Evolutionary conservation across 176 grass and related monocot species (phyloP), one percentile per base, ranked within the genome.

Genomic region (Rhynchospora breviuscula): DNA sequence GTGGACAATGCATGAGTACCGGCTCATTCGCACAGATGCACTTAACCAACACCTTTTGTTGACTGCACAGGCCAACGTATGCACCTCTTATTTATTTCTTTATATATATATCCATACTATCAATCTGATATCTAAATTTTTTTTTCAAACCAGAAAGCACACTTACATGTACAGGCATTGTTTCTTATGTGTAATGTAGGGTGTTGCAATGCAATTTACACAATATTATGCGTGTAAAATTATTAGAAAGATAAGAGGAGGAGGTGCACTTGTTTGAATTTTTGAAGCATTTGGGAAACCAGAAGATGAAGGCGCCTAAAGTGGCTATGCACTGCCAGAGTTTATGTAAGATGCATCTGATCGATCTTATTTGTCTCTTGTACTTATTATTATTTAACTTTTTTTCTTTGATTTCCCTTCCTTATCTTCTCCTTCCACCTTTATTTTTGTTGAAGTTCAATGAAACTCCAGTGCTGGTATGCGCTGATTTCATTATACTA

Each of bases 141-240:
- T 67, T 63, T 67, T 40, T 67, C 2, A 40, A 67, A 67, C 2
- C 4, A 31, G 17, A 40, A 67, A 43, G 4, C 12, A 67, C 33
- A 68, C 13, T 68, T 44, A 43, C 15, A 40, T 67, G 6, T 4
- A 67, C 5, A 40, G 17, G 11, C 29, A 43, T 18, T 1, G 12
- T 68, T 68, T 15, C 26, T 40, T 68, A 17, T 43, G 43, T 68
- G 13, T 43, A 40, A 40, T 8, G 4, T 43, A 68, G 65, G 11
- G 29, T 68, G 65, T 68, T 43, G 25, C 31, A 17, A 13, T 68
- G 65, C 65, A 68, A 68, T 68, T 43, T 68, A 44, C 65, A 68
- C 14, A 14, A 13, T 68, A 68, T 68, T 68, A 68, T 68, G 65
- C 65, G 6, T 68, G 31, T 68, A 68, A 68, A 68, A 68, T 68